Evolutionary conservation across 2,329 filamentous ascomycete genomes (phyloP), one percentile per base, ranked within the genome.

Genomic region (Diplodia seriata): DNA sequence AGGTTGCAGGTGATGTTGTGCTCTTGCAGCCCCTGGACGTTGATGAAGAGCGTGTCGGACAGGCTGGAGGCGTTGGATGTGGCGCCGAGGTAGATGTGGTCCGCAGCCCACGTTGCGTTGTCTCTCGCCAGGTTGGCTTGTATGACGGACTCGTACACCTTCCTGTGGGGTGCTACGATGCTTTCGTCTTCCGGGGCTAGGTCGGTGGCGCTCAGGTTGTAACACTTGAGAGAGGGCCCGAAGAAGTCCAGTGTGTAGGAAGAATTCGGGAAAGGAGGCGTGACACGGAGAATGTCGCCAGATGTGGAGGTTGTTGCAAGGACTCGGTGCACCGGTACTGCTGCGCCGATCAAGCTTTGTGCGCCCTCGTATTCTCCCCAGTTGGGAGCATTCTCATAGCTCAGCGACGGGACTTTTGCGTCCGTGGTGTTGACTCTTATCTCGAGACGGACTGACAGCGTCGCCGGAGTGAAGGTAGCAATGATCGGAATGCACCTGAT

Each of bases 401-500:
- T 20, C 2, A 49, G 57, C n/a, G 26, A 26, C 11, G 57, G 57
- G 9, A 49, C 57, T 12, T 18, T n/a, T 15, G 23, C 40, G n/a
- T 7, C 23, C 6, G 57, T 64, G 3, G 18, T 38, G 11, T 64
- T 64, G 20, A 49, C 6, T 4, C 20, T 36, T 9, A 26, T 20
- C 4, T 15, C 43, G 20, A 49, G 14, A 12, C 47, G 47, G 33
- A 64, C 47, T 9, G 61, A 40, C 14, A 64, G 11, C 1, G 61
- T 64, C 4, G 43, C 49, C 4, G 61, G 61, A 4, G 61, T 64
- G 26, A 64, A 29, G 12, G 31, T 64, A 2, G 61, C 61, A 29
- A 33, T 33, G 11, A 64, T 51, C 5, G 61, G 61, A 23, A 64
- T 64, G 49, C 61, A 64, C 61, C 61, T 64, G 4, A 4, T 18